Base-by-base conservation (phyloP, 2,329 filamentous ascomycete species). In the Lecanicillium sp. region DNA sequence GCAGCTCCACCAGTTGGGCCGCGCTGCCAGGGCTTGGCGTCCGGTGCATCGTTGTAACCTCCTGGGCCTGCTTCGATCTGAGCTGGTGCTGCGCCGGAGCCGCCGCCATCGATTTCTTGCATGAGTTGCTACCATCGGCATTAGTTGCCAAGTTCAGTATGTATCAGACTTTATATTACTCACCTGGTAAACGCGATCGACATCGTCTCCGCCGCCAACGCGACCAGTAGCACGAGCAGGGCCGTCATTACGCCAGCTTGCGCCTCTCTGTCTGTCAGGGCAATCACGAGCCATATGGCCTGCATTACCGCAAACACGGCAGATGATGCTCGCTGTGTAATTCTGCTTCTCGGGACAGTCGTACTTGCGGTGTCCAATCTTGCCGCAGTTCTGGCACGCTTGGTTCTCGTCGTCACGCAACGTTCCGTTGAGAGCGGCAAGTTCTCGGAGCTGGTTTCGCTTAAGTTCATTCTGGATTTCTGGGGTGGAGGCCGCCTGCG, bases 391-490 rank as follows among this genome's bases (percentile, higher is more conserved):
- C 69, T 98, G 92, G 67, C 92, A 98, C 49, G 92, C 92, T 62
- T 98, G 92, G 64, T 98, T 98, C 62, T 98, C 92, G 55, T 98
- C 92, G 58, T 98, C 92, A 70, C 92, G 90, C 15, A 98, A 81
- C 8, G 92, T 98, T 77, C 92, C 92, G 78, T 98, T 98, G 53
- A 98, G 83, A 18, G 92, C 88, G 31, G 92, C 92, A 48, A 98
- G 85, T 63, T 98, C 92, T 65, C 92, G 86, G 41, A 98, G 83
- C 65, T 98, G 92, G 65, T 96, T 96, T 40, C 92, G 83, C 77
- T 98, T 98, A 54, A 98, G 81, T 64, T 96, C 92, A 62, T 98
- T 98, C 61, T 98, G 92, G 35, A 90, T 92, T 68, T 98, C 92
- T 14, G 92, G 92, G 50, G 96, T 98, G 5, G 92, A 98, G 28